Evolutionary conservation across 805 yeast genomes (phyloP).

Genomic region (Metschnikowia continentalis): DNA sequence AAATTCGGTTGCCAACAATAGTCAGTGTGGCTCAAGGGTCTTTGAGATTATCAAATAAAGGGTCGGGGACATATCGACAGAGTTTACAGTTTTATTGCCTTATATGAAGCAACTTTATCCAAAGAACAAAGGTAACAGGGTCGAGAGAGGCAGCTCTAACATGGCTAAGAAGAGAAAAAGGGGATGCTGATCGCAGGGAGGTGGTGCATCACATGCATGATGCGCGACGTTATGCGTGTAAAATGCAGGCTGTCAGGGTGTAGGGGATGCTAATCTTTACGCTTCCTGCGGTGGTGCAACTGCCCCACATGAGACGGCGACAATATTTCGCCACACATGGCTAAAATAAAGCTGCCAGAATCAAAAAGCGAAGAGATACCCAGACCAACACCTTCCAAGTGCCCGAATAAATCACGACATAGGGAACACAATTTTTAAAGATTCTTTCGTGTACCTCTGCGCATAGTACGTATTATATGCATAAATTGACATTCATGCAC

Average conservation of each 20-base stretch:
- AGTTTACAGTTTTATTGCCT: background rate
- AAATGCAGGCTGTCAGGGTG: background rate
- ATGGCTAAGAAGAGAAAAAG: background rate
- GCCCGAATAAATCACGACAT: background rate
- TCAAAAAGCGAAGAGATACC: background rate
- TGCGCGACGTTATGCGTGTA: conserved; percentile 3
- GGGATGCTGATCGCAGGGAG: conserved; percentile 5
- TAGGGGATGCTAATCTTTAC: background rate
- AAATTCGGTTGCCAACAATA: background rate
- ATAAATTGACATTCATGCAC: conserved; percentile 1
- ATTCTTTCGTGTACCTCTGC: background rate
- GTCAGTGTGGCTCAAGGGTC: background rate
- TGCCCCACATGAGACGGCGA: background rate
- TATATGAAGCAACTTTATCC: background rate
- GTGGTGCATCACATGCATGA: conserved; percentile 4
- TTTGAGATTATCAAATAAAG: background rate
- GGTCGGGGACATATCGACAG: background rate
- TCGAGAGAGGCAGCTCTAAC: background rate
- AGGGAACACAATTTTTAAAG: background rate
- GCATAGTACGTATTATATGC: background rate
- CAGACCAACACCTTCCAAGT: background rate
- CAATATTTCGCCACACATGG: background rate
- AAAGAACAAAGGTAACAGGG: background rate
- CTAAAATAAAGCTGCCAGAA: background rate
- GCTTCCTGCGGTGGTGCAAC: background rate